phyloP scores from a whole-genome alignment of 129 eudicot species.

The Artemisia annua region DNA sequence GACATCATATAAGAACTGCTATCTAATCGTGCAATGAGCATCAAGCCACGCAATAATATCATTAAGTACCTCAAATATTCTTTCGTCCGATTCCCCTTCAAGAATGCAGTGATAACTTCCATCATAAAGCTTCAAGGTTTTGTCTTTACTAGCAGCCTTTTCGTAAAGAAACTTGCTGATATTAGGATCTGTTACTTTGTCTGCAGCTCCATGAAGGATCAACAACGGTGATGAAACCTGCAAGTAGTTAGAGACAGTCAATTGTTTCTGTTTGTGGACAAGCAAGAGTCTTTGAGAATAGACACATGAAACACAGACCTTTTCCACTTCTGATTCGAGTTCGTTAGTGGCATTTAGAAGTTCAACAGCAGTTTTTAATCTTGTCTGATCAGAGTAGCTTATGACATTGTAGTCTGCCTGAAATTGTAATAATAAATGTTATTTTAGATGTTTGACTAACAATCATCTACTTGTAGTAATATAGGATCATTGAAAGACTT shows the following conservation, averaged over 20 bases:
- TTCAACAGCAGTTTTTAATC: constrained; percentile 88
- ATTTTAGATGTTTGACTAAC: constrained; percentile 6
- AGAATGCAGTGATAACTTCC: constrained; percentile 80
- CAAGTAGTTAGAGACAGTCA: constrained; percentile 2
- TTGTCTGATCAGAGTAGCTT: constrained; percentile 63
- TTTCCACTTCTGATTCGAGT: constrained; percentile 64
- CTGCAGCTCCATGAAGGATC: constrained; percentile 79
- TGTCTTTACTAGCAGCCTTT: constrained; percentile 70
- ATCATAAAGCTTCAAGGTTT: constrained; percentile 76
- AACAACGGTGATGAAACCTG: constrained; percentile 77
- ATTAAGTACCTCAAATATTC: constrained; percentile 58
- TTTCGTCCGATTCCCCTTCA: constrained; percentile 94
- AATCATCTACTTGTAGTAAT: not conserved
- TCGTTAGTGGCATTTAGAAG: constrained; percentile 69
- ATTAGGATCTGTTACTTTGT: constrained; percentile 70
- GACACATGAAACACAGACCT: constrained; percentile 39
- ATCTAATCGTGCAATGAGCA: constrained; percentile 41
- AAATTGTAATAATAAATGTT: constrained; percentile 1
- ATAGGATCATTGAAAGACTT: constrained; percentile 17
- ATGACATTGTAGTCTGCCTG: constrained; percentile 90
- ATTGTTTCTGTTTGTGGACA: not conserved
- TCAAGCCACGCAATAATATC: constrained; percentile 84
- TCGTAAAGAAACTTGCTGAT: constrained; percentile 74
- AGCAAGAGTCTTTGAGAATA: not conserved
- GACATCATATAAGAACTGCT: not conserved